Percentiles rank a stretch among this genome's conserved stretches.
Conservation (phyloP, 2,329 filamentous ascomycete genomes). For the Helotiales sp. region DNA sequence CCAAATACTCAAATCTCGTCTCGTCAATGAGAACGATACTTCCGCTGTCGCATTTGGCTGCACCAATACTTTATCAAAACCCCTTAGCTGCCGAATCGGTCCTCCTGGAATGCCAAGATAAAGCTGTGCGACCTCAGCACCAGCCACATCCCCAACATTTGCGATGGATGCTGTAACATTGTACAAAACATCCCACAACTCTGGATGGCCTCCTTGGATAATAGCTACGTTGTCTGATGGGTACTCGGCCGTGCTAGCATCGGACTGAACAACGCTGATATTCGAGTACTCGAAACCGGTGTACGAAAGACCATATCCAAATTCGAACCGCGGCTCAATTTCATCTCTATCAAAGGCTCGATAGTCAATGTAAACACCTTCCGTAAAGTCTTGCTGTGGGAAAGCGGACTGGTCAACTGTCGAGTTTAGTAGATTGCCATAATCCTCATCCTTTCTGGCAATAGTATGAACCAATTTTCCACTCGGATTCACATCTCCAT, state of each 20-base stretch:
- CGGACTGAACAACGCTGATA: conserved; percentile 33
- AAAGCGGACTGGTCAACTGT: not conserved
- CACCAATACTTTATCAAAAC: conserved; percentile 59
- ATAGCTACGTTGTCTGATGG: conserved; percentile 43
- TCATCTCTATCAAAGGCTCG: conserved; percentile 44
- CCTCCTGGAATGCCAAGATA: conserved; percentile 35
- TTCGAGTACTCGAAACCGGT: conserved; percentile 52
- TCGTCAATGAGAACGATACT: conserved; percentile 53
- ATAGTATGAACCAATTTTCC: conserved; percentile 50
- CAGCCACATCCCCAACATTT: conserved; percentile 48
- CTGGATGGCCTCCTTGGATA: conserved; percentile 51
- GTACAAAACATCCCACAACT: conserved; percentile 54
- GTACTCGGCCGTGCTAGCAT: conserved; percentile 44
- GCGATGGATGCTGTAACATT: conserved; percentile 48
- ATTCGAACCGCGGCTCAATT: conserved; percentile 37
- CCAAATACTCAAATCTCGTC: conserved; percentile 65
- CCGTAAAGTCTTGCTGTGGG: conserved; percentile 38
- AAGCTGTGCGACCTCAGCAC: conserved; percentile 35
- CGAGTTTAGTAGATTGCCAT: not conserved
- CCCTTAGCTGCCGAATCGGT: conserved; percentile 60
- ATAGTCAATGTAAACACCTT: conserved; percentile 52
- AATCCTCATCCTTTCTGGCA: conserved; percentile 5
- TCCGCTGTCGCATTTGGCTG: conserved; percentile 44
- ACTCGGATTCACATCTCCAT: conserved; percentile 71
- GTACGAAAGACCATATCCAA: conserved; percentile 53